Conservation (phyloP, 768 basidiomycete genomes). For the Boletus vinaceobasis region DNA sequence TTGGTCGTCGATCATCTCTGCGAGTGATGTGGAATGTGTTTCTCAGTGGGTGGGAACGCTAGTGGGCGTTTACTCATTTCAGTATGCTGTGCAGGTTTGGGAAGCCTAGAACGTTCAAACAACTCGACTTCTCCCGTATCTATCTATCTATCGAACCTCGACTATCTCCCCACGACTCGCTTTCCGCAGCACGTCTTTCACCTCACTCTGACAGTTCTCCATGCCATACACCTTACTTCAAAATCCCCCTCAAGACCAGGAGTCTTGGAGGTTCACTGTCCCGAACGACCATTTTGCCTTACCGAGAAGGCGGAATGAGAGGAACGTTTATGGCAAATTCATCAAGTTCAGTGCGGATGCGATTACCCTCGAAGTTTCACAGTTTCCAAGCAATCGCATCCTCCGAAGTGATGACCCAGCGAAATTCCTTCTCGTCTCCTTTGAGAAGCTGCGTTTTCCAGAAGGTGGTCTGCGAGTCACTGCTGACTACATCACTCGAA, state of each 20-base stretch:
- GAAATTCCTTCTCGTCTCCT: conserved; percentile 55
- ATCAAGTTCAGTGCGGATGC: conserved; percentile 48
- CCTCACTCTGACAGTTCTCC: not conserved
- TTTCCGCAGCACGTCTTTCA: not conserved
- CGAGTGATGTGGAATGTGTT: conserved; percentile 1
- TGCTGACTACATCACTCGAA: conserved; percentile 52
- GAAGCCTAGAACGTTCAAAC: conserved; percentile 1
- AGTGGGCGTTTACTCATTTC: conserved; percentile 6
- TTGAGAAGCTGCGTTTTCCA: conserved; percentile 52
- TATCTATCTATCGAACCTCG: not conserved
- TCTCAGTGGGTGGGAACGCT: conserved; percentile 17
- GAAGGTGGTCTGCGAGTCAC: conserved; percentile 46
- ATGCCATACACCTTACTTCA: conserved; percentile 34
- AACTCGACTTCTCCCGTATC: not conserved
- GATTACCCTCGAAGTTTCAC: conserved; percentile 48
- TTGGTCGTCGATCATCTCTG: conserved; percentile 15
- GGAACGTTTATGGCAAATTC: conserved; percentile 41
- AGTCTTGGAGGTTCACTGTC: conserved; percentile 48
- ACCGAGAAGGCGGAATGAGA: conserved; percentile 25
- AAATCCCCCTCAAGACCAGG: conserved; percentile 46
- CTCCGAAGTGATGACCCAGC: conserved; percentile 52
- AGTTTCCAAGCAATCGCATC: conserved; percentile 57
- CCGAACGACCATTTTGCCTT: conserved; percentile 29
- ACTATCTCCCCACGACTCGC: not conserved
- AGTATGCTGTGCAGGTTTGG: not conserved